phyloP scores from a whole-genome alignment of 345 rosid genomes.

The Leavenworthia alabamica region DNA sequence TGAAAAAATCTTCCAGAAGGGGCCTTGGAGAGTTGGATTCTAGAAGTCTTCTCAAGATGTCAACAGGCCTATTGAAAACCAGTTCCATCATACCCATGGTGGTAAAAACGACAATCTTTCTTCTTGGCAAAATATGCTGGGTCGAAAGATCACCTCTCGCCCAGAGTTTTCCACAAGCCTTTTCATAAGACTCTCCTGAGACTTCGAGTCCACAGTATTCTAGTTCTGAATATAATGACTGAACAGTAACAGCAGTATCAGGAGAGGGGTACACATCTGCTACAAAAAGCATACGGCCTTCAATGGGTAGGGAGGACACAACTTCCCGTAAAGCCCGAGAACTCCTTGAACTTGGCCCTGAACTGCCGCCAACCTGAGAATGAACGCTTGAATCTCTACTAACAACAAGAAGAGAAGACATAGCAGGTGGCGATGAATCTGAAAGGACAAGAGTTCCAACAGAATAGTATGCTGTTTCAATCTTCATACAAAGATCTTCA shows the following conservation, averaged over 20 bases:
- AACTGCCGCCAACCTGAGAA: slow-evolving; percentile 50
- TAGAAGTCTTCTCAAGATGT: slow-evolving; percentile 77
- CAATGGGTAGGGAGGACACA: slow-evolving; percentile 84
- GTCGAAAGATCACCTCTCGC: slow-evolving; percentile 89
- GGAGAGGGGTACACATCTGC: slow-evolving; percentile 83
- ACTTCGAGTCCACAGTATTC: slow-evolving; percentile 69
- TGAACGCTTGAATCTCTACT: slow-evolving; percentile 76
- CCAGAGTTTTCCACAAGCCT: slow-evolving; percentile 82
- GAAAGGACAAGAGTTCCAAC: slow-evolving; percentile 90
- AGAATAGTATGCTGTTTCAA: slow-evolving; percentile 79
- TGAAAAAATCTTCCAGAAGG: slow-evolving; percentile 83
- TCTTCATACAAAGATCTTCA: slow-evolving; percentile 79
- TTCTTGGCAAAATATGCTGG: slow-evolving; percentile 86
- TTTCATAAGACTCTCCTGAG: slow-evolving; percentile 69
- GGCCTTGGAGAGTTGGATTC: slow-evolving; percentile 81
- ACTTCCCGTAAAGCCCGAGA: slow-evolving; percentile 77
- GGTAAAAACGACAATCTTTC: slow-evolving; percentile 76
- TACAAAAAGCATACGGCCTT: slow-evolving; percentile 97
- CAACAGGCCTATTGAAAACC: slow-evolving; percentile 92
- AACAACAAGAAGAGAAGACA: slow-evolving; percentile 83
- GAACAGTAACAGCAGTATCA: slow-evolving; percentile 70
- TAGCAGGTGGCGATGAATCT: slow-evolving; percentile 80
- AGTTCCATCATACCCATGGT: slow-evolving; percentile 99
- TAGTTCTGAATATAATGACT: slow-evolving; percentile 75
- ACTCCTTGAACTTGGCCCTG: slow-evolving; percentile 63